Base-by-base conservation (phyloP, 139 green algal genomes). In the Ulvella scutata region DNA sequence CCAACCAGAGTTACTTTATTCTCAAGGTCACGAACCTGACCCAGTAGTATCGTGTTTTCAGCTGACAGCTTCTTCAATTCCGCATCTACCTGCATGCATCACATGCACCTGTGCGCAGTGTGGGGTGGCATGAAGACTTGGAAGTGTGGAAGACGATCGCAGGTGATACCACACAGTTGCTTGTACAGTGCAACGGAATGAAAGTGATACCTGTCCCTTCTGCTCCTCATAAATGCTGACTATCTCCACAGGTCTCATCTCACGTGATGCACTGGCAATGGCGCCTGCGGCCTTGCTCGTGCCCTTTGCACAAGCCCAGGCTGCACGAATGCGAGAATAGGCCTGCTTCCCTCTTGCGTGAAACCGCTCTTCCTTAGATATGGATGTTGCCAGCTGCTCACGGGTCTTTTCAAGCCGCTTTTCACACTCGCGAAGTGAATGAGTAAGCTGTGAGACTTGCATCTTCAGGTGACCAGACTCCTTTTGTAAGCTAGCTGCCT, bases 181-280 rank as follows among this genome's bases (percentile, higher is more conserved):
- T 29, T 4, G 59, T n/a, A n/a, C n/a, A n/a, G n/a, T n/a, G n/a
- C n/a, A n/a, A n/a, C n/a, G n/a, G n/a, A n/a, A n/a, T n/a, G n/a
- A n/a, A n/a, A n/a, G n/a, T n/a, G n/a, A 1, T 26, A 67, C 51
- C 51, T 67, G 51, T 23, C 89, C 87, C 6, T 77, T 74, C 62
- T 86, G 81, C 13, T 74, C 62, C 78, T 93, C 88, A 72, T 93
- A 93, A 6, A 92, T 60, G 4, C 83, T 79, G 3, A 91, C 87
- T 40, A 93, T 86, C 80, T 93, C 88, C 13, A 91, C 79, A 0
- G 88, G 84, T 40, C 88, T 78, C 74, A 93, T 77, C 80, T 93
- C 87, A 1, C 88, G 75, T 2, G 83, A 78, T n/a, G 87, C 86
- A n/a, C 82, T 81, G 36, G 83, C 75, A 28, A 91, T 79, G 7